Conservation (phyloP, 2,329 filamentous ascomycete species). For the Metarhizium album region DNA sequence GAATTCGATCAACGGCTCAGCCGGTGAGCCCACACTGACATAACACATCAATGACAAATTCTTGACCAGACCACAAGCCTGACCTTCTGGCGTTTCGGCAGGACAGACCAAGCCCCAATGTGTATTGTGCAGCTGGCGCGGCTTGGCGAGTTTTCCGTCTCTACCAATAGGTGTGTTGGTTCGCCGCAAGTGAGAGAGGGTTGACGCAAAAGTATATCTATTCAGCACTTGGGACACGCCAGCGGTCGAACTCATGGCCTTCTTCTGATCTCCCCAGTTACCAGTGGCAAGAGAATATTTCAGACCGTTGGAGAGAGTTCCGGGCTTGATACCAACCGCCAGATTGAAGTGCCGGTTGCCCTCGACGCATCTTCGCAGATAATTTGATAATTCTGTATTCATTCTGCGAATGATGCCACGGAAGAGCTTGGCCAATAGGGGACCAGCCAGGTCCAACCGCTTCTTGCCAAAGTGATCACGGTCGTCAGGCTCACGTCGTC, state of each 20-base stretch:
- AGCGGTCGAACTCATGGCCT: slow-evolving; percentile 86
- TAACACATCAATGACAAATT: slow-evolving; percentile 98
- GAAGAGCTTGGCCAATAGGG: slow-evolving; percentile 92
- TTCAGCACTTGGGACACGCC: slow-evolving; percentile 98
- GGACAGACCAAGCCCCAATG: slow-evolving; percentile 98
- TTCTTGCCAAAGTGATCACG: slow-evolving; percentile 99
- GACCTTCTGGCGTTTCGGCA: slow-evolving; percentile 93
- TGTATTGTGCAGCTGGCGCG: slow-evolving; percentile 93
- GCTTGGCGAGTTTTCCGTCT: slow-evolving; percentile 97
- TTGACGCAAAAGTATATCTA: slow-evolving; percentile 94
- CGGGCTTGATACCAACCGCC: slow-evolving; percentile 80
- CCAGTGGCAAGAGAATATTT: slow-evolving; percentile 96
- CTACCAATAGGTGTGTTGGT: slow-evolving; percentile 97
- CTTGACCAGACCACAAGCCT: slow-evolving; percentile 96
- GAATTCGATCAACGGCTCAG: slow-evolving; percentile 84
- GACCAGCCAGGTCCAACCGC: slow-evolving; percentile 87
- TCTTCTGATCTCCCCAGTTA: slow-evolving; percentile 99
- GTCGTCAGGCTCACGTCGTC: slow-evolving; percentile 87
- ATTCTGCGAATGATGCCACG: slow-evolving; percentile 83
- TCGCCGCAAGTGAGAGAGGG: slow-evolving; percentile 87
- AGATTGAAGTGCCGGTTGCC: slow-evolving; percentile 81
- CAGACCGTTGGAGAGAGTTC: slow-evolving; percentile 82
- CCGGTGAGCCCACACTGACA: slow-evolving; percentile 87
- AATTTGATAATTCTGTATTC: slow-evolving; percentile 81
- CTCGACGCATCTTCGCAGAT: slow-evolving; percentile 87